Base-by-base conservation (phyloP, 768 basidiomycete species). In the Rhodotorula diobovata region DNA sequence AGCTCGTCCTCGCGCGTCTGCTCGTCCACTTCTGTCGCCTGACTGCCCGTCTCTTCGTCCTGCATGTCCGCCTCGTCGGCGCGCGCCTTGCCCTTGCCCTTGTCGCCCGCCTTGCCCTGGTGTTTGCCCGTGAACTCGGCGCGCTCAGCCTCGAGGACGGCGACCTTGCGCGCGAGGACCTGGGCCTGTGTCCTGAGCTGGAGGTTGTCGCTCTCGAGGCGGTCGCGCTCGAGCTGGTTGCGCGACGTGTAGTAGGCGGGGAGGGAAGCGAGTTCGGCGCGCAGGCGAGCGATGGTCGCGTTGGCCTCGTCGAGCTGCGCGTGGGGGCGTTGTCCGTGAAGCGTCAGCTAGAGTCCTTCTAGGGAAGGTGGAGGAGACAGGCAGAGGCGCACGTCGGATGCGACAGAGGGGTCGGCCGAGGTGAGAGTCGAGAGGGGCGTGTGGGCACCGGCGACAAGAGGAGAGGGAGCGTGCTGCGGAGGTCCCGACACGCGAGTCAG, bases 111-210 rank as follows among this genome's bases (percentile, higher is more conserved):
- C 37, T 30, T 16, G 50, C 6, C 41, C 14, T 7, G 14, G 41
- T 39, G 9, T 39, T 39, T n/a, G n/a, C n/a, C 9, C 39, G 39
- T 7, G 39, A 7, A 39, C 39, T 39, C 39, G 14, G 41, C 41
- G 41, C 12, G 41, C 41, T 43, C 41, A 18, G 41, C 65, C 15
- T 34, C 39, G 16, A 28, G 21, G 21, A 23, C 34, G 23, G 59
- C 62, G n/a, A 76, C 41, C 61, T 73, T 76, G 34, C 58, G 32
- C 12, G 74, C 64, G 23, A 76, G 53, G 2, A 50, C 67, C 14
- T 30, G 23, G 23, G 74, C 57, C 39, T 69, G 67, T 12, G 21
- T n/a, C 4, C 23, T 28, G 16, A 76, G 45, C 30, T 67, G 62
- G 1, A 56, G 51, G 23, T 53, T 66, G 39, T 76, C 74, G 35